Evolutionary conservation across 306 rosid genomes (phyloP), one percentile per base, ranked within the genome.

Genomic region (Malus sylvestris): DNA sequence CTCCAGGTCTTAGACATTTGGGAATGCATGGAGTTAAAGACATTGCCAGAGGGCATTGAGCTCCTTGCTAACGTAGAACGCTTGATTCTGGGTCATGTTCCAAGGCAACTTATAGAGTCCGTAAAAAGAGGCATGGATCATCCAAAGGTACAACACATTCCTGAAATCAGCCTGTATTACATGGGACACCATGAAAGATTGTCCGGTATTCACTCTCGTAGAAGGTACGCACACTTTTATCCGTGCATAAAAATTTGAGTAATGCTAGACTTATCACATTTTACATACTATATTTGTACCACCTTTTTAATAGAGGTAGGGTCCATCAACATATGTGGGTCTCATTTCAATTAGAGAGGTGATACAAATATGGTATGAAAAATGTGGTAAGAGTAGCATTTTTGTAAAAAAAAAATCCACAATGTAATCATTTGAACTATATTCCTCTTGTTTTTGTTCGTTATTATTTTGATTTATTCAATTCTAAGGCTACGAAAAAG

Each of bases 21-120:
- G 0, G 25, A 4, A 4, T 46, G 70, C 66, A 38, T 15, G 9
- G 16, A 71, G 3, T 53, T 78, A 67, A 62, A 62, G 77, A 23
- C 71, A 52, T 6, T 78, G 57, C 82, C 82, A 2, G 27, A 22
- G 10, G 77, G 82, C 20, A 25, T 72, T 65, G 82, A 78, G 53
- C 13, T 49, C 60, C 77, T 58, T n/a, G 1, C 55, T 6, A 40
- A 19, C 64, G 45, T 71, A 7, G 49, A 53, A 38, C 18, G 1
- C 14, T 33, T 73, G 51, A 10, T 3, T 5, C 3, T 73, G 33
- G 13, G 1, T 14, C 14, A 0, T 16, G 40, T 35, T 35, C 40
- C 40, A 35, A 7, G 1, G 40, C 40, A 35, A 35, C 40, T 35
- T 35, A 35, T 73, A 58, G 57, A 58, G 33, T 23, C 55, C 55